Evolutionary conservation across 805 yeast genomes (phyloP).

Genomic region (Myxozyma geophila): DNA sequence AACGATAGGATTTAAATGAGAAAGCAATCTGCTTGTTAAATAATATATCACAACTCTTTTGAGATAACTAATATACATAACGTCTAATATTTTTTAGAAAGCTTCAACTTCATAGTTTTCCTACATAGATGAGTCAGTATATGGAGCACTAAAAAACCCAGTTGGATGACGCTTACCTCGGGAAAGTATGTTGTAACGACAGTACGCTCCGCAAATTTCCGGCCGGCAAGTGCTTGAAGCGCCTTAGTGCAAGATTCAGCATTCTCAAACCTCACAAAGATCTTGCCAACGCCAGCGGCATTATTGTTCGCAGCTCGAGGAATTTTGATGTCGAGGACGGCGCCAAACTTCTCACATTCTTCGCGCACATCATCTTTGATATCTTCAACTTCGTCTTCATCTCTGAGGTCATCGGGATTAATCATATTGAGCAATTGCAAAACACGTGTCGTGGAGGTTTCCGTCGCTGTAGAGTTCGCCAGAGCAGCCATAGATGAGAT

Average conservation of each 20-base stretch:
- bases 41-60: too few species aligned
- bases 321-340: conserved; percentile 58
- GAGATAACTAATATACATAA: background rate
- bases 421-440: conserved; percentile 69
- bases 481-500: conserved; percentile 41
- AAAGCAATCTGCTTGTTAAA: too few species aligned
- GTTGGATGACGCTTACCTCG: conserved; percentile 44
- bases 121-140: conserved; percentile 8
- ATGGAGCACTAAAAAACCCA: background rate
- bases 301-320: conserved; percentile 59
- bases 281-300: conserved; percentile 68
- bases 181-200: conserved; percentile 67
- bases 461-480: conserved; percentile 41
- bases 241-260: conserved; percentile 61
- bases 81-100: conserved; percentile 29
- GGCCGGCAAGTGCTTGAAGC: conserved; percentile 62
- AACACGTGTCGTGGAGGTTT: conserved; percentile 49
- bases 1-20: too few species aligned
- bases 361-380: conserved; percentile 57
- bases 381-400: conserved; percentile 54
- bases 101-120: conserved; percentile 51
- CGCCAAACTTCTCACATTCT: conserved; percentile 59
- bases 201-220: conserved; percentile 67
- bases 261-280: conserved; percentile 67
- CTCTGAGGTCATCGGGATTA: conserved; percentile 64